Base-by-base conservation (phyloP, 495 filamentous ascomycete genomes). In the Pyrenopolyporus hunteri region DNA sequence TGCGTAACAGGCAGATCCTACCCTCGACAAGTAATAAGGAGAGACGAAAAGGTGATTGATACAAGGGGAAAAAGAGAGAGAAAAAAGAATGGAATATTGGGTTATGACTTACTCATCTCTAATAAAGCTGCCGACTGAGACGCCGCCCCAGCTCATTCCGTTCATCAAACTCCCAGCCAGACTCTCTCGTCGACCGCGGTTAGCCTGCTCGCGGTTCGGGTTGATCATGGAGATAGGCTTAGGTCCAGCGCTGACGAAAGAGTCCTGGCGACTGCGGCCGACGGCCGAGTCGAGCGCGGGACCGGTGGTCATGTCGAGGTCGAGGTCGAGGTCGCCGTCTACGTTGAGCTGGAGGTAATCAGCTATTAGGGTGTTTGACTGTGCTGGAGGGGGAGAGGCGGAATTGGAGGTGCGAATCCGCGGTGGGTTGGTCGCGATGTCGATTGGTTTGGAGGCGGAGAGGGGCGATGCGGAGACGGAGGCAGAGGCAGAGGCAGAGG, bases 81-180 rank as follows among this genome's bases (percentile, higher is more conserved):
- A 28, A 45, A 29, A 45, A 26, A 23, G 23, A 45, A 14, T 23
- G 13, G 22, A n/a, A n/a, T n/a, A n/a, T n/a, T n/a, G n/a, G n/a
- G n/a, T n/a, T 46, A 48, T 2, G 47, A 92, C 93, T 85, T 85
- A 98, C 94, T 98, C 94, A 79, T 98, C 94, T 68, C 90, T 85
- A 74, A 98, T 93, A 82, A 92, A 98, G 73, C 93, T 97, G 50
- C 93, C 92, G 57, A 98, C 89, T 35, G 94, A 98, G 17, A 95
- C 82, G 52, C 93, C 95, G 69, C 95, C 94, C 92, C 92, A 98
- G 71, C 95, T 98, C 91, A 97, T 95, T 47, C 92, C 93, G 57
- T 85, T 88, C 63, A 93, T 88, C 68, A 97, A 77, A 76, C 95
- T 98, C 45, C 91, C 87, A 44, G 89, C 91, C 58, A 92, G 73